phyloP scores from a whole-genome alignment of 805 yeast species.

The Maudiozyma barnettii region DNA sequence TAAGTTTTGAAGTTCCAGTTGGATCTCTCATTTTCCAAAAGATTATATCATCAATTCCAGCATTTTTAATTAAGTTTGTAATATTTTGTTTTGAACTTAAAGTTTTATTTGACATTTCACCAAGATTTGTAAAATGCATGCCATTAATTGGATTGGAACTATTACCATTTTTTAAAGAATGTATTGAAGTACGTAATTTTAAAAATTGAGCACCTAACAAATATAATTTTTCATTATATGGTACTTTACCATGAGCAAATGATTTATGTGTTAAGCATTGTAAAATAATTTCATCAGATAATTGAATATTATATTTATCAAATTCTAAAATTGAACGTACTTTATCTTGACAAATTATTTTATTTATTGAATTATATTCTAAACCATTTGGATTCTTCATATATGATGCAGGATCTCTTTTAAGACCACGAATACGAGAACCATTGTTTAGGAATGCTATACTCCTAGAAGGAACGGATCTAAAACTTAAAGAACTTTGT shows the following conservation, averaged over 20 bases:
- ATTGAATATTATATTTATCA: conserved; percentile 22
- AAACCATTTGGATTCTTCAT: conserved; percentile 40
- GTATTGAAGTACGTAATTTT: conserved; percentile 33
- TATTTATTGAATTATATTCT: conserved; percentile 42
- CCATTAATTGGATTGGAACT: conserved; percentile 29
- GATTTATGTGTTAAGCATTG: conserved; percentile 91
- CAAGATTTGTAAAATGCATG: conserved; percentile 49
- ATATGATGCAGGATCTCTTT: conserved; percentile 58
- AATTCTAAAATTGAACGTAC: conserved; percentile 19
- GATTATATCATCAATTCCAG: conserved; percentile 42
- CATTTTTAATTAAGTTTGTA: conserved; percentile 42
- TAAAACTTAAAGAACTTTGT: neutral
- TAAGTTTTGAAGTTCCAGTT: conserved; percentile 32
- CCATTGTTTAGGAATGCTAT: conserved; percentile 36
- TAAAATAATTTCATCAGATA: conserved; percentile 53
- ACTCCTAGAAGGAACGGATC: conserved; percentile 13
- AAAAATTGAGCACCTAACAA: conserved; percentile 60
- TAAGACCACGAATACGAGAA: conserved; percentile 58
- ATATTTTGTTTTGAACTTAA: conserved; percentile 42
- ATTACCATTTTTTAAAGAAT: conserved; percentile 15
- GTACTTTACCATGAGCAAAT: conserved; percentile 82
- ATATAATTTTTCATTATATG: conserved; percentile 79
- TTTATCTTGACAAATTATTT: conserved; percentile 32
- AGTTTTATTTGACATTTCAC: conserved; percentile 43
- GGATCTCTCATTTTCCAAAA: conserved; percentile 60